Conservation (phyloP, 345 rosid species). For the Schrenkiella parvula region DNA sequence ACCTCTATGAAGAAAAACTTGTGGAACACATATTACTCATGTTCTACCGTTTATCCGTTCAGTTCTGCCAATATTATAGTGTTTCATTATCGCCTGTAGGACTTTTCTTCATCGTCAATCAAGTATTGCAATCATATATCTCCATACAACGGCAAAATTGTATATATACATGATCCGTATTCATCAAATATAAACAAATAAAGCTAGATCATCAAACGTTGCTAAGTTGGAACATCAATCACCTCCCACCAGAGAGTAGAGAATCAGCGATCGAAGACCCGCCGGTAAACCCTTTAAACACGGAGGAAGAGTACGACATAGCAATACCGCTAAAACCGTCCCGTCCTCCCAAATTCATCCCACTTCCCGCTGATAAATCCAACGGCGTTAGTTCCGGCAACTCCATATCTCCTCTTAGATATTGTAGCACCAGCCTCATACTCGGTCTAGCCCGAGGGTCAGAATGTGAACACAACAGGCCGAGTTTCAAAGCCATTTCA, state of each 20-base stretch:
- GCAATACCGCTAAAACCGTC: conserved; percentile 31
- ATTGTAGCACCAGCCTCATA: conserved; percentile 55
- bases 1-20: not conserved
- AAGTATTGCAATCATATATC: not conserved
- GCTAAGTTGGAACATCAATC: not conserved
- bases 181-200: not conserved
- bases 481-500: conserved; percentile 52
- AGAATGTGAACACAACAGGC: conserved; percentile 52
- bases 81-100: not conserved
- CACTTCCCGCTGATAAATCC: conserved; percentile 11
- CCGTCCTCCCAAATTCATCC: conserved; percentile 18
- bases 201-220: not conserved
- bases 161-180: conserved; percentile 18
- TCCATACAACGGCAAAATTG: conserved; percentile 17
- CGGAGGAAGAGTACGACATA: conserved; percentile 17
- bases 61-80: not conserved
- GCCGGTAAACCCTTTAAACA: conserved; percentile 28
- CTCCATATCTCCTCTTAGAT: conserved; percentile 37
- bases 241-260: conserved; percentile 31
- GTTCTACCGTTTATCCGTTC: not conserved
- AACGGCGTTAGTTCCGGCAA: conserved; percentile 19
- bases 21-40: not conserved
- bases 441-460: conserved; percentile 47
- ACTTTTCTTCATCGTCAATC: not conserved
- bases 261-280: conserved; percentile 30